Evolutionary conservation across 2,329 filamentous ascomycete species (phyloP).

Genomic region (Alternaria sp.): DNA sequence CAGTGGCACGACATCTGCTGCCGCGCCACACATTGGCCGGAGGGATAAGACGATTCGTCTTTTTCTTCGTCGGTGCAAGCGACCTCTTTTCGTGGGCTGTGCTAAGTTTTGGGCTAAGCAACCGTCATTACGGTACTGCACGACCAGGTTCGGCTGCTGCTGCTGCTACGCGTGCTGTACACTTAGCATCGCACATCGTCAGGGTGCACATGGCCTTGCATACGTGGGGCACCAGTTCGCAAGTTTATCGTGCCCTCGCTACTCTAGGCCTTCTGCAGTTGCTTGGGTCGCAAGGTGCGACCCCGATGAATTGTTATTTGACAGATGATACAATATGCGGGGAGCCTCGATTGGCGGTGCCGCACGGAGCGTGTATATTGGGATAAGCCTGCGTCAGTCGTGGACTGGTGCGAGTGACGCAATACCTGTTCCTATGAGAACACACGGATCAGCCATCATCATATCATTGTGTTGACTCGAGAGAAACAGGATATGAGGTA

Average conservation of each 20-base stretch:
- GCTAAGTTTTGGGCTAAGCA: not conserved
- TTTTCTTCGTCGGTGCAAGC: conserved; percentile 9
- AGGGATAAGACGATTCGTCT: conserved; percentile 23
- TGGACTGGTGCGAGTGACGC: conserved; percentile 21
- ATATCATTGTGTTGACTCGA: not conserved
- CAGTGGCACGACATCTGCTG: conserved; percentile 33
- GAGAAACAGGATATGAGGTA: not conserved
- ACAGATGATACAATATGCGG: conserved; percentile 30
- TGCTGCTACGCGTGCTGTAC: conserved; percentile 23
- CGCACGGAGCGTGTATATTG: conserved; percentile 12
- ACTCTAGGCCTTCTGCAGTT: conserved; percentile 29
- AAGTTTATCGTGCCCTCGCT: conserved; percentile 31
- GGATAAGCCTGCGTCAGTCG: conserved; percentile 29
- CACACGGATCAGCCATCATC: not conserved
- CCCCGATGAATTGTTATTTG: conserved; percentile 24
- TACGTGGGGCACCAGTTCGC: conserved; percentile 17
- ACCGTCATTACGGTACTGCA: conserved; percentile 28
- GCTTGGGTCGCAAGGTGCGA: conserved; percentile 21
- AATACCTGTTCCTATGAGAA: not conserved
- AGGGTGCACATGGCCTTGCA: conserved; percentile 20
- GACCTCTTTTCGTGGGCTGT: not conserved
- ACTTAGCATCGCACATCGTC: conserved; percentile 30
- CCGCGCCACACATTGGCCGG: conserved; percentile 12
- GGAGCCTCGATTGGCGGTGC: conserved; percentile 5
- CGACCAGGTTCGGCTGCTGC: conserved; percentile 20